These are phyloP conservation scores for Botryotinia narcissicola DNA, from an alignment of 2,329 filamentous ascomycete species.

Conservation along the genomic window DNA sequence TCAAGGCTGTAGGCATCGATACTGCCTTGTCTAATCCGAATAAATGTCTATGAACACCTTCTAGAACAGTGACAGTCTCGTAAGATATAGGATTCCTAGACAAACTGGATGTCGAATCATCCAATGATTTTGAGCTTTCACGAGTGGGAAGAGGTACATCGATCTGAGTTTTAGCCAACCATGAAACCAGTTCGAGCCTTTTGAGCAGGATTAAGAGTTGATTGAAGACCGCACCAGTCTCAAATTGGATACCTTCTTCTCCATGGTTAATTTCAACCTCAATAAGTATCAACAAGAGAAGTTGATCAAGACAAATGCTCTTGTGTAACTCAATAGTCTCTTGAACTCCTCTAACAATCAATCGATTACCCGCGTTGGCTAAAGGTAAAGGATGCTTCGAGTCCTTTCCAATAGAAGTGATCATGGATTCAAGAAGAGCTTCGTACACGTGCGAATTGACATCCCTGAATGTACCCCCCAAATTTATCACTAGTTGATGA, in stretches of 20 bases:
- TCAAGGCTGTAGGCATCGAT: conserved; percentile 58
- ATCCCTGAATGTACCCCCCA: conserved; percentile 64
- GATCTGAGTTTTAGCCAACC: conserved; percentile 62
- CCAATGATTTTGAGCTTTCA: conserved; percentile 41
- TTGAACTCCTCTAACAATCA: conserved; percentile 73
- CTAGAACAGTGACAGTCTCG: conserved; percentile 56
- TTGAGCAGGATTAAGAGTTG: conserved; percentile 68
- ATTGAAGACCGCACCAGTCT: conserved; percentile 70
- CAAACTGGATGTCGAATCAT: conserved; percentile 32
- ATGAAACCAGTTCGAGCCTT: conserved; percentile 70
- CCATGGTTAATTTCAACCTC: conserved; percentile 76
- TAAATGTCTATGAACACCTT: conserved; percentile 60
- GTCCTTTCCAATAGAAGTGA: conserved; percentile 41
- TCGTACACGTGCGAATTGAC: conserved; percentile 56
- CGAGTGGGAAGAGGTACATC: conserved; percentile 47
- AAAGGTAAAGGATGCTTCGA: conserved; percentile 45
- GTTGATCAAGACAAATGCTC: conserved; percentile 74
- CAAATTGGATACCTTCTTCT: conserved; percentile 62
- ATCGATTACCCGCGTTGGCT: conserved; percentile 72
- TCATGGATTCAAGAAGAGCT: conserved; percentile 50
- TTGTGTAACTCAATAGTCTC: conserved; percentile 73
- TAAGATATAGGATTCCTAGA: conserved; percentile 45
- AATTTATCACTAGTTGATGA: conserved; percentile 62
- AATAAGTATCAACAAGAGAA: conserved; percentile 82
- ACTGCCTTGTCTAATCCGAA: conserved; percentile 56